Evolutionary conservation across 352 stramenopile genomes (phyloP).

Genomic region (Phytophthora constricta): DNA sequence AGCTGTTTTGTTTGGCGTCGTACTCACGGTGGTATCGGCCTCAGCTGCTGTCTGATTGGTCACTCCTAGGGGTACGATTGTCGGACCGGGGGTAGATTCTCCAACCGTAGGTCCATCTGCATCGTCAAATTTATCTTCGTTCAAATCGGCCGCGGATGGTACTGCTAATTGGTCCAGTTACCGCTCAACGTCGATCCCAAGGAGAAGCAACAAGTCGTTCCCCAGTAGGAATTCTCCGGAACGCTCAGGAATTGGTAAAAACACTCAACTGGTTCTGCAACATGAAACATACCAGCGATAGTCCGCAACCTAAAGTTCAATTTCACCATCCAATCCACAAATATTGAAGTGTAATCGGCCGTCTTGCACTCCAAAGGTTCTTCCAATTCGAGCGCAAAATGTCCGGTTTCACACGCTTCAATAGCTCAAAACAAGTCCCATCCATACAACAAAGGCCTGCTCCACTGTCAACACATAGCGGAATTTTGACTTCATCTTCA

Average conservation of each 20-base stretch:
- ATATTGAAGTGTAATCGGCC: constrained; percentile 9
- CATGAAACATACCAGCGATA: too few relatives aligned
- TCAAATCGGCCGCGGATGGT: constrained; percentile 2
- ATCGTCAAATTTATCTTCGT: constrained; percentile 11
- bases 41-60: too few relatives aligned
- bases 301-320: constrained; percentile 8
- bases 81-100: too few relatives aligned
- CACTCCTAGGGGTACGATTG: too few relatives aligned
- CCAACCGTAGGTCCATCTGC: neutral
- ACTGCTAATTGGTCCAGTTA: constrained; percentile 12
- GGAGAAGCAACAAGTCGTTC: constrained; percentile 1
- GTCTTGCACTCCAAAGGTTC: neutral
- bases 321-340: constrained; percentile 17
- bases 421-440: too few relatives aligned
- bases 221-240: constrained; percentile 12
- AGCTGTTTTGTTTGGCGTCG: neutral
- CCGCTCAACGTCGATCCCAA: constrained; percentile 14
- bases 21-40: neutral
- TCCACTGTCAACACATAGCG: constrained; percentile 10
- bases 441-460: too few relatives aligned
- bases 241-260: constrained; percentile 19
- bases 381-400: neutral
- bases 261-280: constrained; percentile 21
- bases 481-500: constrained; percentile 6
- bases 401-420: too few relatives aligned